phyloP scores from a whole-genome alignment of 768 basidiomycete species.

The Lentinula raphanica region DNA sequence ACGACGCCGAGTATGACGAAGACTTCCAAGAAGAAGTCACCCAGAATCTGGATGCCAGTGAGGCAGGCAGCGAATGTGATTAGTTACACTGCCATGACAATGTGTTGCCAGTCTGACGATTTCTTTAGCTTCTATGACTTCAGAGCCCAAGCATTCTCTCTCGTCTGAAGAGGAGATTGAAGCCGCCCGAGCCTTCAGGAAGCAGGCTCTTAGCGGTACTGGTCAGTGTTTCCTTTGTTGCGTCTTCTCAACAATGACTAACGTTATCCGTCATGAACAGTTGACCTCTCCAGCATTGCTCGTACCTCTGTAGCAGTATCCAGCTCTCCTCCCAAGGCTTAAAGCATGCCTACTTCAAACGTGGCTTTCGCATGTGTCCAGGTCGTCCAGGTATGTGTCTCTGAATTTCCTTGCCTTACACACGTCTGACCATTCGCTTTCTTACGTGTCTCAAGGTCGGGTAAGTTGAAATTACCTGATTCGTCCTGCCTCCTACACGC shows the following conservation, averaged over 20 bases:
- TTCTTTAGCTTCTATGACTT: conserved; percentile 11
- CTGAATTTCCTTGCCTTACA: background rate
- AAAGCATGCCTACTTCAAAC: background rate
- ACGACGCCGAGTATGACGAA: conserved; percentile 37
- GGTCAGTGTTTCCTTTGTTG: conserved; percentile 33
- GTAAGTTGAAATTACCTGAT: no score
- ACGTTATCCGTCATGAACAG: conserved; percentile 15
- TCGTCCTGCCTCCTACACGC: background rate
- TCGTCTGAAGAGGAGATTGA: conserved; percentile 57
- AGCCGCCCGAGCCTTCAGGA: conserved; percentile 57
- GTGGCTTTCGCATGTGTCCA: background rate
- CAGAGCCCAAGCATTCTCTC: conserved; percentile 29
- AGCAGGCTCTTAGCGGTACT: conserved; percentile 61
- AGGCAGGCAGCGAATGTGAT: conserved; percentile 10
- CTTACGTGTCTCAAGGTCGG: no score
- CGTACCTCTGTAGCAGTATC: conserved; percentile 74
- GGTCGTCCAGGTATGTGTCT: background rate
- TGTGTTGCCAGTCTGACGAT: background rate
- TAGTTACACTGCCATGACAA: background rate
- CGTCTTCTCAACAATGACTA: conserved; percentile 23
- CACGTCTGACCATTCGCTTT: background rate
- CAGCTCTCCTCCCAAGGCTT: conserved; percentile 14
- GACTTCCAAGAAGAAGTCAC: conserved; percentile 37
- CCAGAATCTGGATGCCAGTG: conserved; percentile 11
- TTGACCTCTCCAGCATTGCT: conserved; percentile 76